Conservation (phyloP, 1,284 basidiomycete genomes). For the Testicularia cyperi region DNA sequence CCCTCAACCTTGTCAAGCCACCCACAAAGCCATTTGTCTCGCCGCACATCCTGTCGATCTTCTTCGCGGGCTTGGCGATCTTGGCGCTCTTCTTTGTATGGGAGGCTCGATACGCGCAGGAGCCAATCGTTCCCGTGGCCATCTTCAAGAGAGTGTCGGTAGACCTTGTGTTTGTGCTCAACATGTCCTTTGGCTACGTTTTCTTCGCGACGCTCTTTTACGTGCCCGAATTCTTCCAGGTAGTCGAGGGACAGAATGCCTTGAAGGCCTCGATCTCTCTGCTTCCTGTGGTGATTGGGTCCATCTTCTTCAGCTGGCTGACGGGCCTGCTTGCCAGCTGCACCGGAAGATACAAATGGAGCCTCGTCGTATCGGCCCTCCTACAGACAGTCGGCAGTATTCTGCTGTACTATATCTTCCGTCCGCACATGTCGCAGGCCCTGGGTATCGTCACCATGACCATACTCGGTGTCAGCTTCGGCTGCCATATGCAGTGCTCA, state of each 20-base stretch:
- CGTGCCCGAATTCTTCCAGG: conserved; percentile 11
- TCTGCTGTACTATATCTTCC: conserved; percentile 1
- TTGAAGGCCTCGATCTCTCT: conserved; percentile 5
- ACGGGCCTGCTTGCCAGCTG: conserved; percentile 2
- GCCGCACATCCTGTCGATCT: background rate
- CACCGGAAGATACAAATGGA: conserved; percentile 7
- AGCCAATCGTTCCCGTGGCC: conserved; percentile 5
- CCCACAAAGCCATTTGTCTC: background rate
- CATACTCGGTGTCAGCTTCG: conserved; percentile 10
- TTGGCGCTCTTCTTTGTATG: conserved; percentile 3
- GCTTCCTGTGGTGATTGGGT: conserved; percentile 8
- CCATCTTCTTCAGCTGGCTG: conserved; percentile 11
- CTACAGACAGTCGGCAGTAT: background rate
- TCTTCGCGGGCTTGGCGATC: conserved; percentile 2
- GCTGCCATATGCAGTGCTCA: conserved; percentile 14
- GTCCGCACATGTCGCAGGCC: background rate
- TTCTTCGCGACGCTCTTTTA: conserved; percentile 9
- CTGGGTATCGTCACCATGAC: conserved; percentile 1
- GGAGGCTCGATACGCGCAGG: conserved; percentile 1
- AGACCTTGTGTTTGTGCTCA: conserved; percentile 2
- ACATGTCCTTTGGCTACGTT: conserved; percentile 7
- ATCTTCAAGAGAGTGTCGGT: conserved; percentile 3
- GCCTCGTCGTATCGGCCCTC: background rate
- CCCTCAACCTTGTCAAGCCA: conserved; percentile 1
- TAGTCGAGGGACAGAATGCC: conserved; percentile 1